Conservation (phyloP, 1,284 basidiomycete genomes). For the Ustilago hordei region DNA sequence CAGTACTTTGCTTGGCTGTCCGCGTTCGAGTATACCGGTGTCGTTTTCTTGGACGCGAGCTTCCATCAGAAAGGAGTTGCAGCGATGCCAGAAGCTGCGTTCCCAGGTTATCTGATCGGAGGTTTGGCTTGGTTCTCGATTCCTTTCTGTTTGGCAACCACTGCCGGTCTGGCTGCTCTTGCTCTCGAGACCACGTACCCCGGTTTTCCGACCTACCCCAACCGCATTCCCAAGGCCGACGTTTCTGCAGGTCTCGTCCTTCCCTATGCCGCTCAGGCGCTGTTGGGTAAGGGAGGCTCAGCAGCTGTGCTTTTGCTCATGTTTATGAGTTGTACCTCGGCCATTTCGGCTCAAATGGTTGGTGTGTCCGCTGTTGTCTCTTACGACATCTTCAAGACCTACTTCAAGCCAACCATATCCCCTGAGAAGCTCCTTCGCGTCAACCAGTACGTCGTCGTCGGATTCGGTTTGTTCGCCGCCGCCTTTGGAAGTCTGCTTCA, state of each 20-base stretch:
- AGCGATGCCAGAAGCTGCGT: conserved; percentile 54
- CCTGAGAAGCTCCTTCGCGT: conserved; percentile 50
- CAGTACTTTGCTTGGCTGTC: conserved; percentile 57
- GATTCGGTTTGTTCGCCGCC: conserved; percentile 62
- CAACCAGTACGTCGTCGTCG: conserved; percentile 61
- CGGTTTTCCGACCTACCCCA: conserved; percentile 60
- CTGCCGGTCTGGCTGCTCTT: conserved; percentile 58
- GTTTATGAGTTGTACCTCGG: conserved; percentile 65
- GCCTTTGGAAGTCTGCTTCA: conserved; percentile 62
- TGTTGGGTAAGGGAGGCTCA: conserved; percentile 58
- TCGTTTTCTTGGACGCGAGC: conserved; percentile 54
- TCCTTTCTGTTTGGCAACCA: conserved; percentile 60
- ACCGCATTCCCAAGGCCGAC: conserved; percentile 49
- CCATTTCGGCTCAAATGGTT: conserved; percentile 58
- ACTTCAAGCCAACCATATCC: conserved; percentile 52
- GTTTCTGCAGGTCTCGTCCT: conserved; percentile 61
- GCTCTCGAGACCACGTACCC: conserved; percentile 59
- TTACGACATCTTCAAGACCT: conserved; percentile 59
- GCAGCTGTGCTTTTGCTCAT: conserved; percentile 58
- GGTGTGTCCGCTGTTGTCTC: conserved; percentile 55
- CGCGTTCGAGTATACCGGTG: conserved; percentile 60
- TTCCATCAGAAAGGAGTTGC: conserved; percentile 64
- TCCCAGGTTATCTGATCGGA: conserved; percentile 62
- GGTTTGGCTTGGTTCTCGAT: conserved; percentile 62
- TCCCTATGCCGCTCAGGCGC: conserved; percentile 60